Conservation (phyloP, 306 rosid genomes). For the Fragaria vesca region DNA sequence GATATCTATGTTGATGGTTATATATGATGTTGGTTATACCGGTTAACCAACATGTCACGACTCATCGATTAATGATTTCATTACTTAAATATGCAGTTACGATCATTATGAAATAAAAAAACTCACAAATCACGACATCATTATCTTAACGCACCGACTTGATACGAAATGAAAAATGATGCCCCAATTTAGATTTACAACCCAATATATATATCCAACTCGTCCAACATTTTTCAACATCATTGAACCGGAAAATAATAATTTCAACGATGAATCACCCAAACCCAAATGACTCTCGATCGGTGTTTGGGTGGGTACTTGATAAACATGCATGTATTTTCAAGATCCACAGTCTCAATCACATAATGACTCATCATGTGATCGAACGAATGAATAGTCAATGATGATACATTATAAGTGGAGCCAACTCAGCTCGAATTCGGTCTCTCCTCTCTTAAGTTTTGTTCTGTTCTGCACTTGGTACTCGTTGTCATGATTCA, state of each 20-base stretch:
- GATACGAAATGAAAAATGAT: too few relatives aligned
- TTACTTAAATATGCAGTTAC: too few relatives aligned
- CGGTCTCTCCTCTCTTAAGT: constrained; percentile 6
- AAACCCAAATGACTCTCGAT: not conserved
- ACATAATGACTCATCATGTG: constrained; percentile 8
- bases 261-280: not conserved
- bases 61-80: too few relatives aligned
- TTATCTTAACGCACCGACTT: too few relatives aligned
- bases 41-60: too few relatives aligned
- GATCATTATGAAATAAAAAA: too few relatives aligned
- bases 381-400: not conserved
- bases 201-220: not conserved
- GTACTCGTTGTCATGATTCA: not conserved
- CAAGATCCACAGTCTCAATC: not conserved
- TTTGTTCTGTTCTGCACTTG: not conserved
- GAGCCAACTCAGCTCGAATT: not conserved
- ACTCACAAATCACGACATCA: too few relatives aligned
- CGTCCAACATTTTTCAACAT: not conserved
- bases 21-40: too few relatives aligned
- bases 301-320: not conserved
- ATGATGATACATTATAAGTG: constrained; percentile 7
- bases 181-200: not conserved
- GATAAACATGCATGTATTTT: not conserved
- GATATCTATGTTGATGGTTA: too few relatives aligned
- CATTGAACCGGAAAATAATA: not conserved